Evolutionary conservation across 257 asterid species (phyloP).

Genomic region (Solanum appendiculatum): DNA sequence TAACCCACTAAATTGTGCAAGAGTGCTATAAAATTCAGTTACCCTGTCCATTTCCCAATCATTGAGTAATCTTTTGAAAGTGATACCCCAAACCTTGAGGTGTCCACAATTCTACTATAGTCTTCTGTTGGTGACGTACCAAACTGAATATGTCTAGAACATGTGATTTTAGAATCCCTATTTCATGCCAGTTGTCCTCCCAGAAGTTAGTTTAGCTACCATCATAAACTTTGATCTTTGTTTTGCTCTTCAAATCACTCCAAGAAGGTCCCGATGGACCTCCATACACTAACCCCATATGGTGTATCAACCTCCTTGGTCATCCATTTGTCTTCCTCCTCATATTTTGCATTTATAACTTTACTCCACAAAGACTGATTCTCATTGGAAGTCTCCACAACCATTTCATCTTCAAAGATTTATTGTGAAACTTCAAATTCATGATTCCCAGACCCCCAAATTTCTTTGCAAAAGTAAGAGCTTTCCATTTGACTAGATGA

Average conservation of each 20-base stretch:
- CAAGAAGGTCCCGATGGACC: background rate
- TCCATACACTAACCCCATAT: background rate
- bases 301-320: background rate
- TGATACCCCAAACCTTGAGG: background rate
- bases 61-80: background rate
- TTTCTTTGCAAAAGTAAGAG: background rate
- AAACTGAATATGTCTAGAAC: background rate
- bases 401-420: background rate
- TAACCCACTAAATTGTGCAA: background rate
- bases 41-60: background rate
- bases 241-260: background rate
- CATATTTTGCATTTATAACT: background rate
- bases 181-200: background rate
- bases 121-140: background rate
- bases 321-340: background rate
- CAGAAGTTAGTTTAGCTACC: background rate
- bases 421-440: background rate
- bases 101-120: background rate
- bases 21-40: background rate
- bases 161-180: background rate
- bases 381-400: background rate
- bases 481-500: background rate
- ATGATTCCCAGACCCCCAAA: background rate
- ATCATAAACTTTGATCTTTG: background rate
- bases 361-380: background rate